Base-by-base conservation (phyloP, 345 rosid species). In the Carallia brachiata region DNA sequence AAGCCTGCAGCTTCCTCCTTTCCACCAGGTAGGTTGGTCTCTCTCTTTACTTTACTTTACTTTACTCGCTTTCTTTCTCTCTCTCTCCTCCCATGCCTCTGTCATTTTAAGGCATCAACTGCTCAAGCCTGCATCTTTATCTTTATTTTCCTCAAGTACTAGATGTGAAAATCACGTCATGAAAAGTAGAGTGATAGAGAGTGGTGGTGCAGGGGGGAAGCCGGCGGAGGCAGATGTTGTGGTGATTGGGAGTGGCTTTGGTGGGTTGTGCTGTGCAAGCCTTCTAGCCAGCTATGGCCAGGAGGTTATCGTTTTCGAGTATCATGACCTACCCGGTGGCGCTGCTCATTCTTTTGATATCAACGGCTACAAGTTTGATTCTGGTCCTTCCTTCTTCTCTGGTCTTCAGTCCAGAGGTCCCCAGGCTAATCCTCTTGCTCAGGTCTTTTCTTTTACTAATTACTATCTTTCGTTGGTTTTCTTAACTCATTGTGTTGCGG, bases 361-460 rank as follows among this genome's bases (percentile, higher is more conserved):
- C 52, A 89, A 87, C 67, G 98, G 88, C 19, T 94, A 86, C 66
- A 90, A 86, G 63, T 91, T 94, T 30, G 97, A 94, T 79, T 94
- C 98, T 7, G 98, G 97, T 19, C 98, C 97, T 0, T 91, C 98
- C 64, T 75, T 94, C 68, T 94, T 91, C 79, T 94, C 98, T 55
- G 98, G 97, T 7, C 86, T 91, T 73, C 93, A 89, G 52, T 91
- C 98, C 1, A 80, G 95, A 75, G 97, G 96, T 61, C 97, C 75
- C 69, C 97, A 91, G 81, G 97, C 95, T 2, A 94, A 94, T 69
- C 97, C 98, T 40, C 97, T 94, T 67, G 96, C 97, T 47, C 98
- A 91, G 90, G 98, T 93, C 23, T 23, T 23, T 23, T 23, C 23
- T 23, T 23, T 23, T 23, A 23, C 23, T 23, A 23, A 23, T 23